phyloP scores from a whole-genome alignment of 768 basidiomycete genomes.

The Termitomyces eurrhizus region DNA sequence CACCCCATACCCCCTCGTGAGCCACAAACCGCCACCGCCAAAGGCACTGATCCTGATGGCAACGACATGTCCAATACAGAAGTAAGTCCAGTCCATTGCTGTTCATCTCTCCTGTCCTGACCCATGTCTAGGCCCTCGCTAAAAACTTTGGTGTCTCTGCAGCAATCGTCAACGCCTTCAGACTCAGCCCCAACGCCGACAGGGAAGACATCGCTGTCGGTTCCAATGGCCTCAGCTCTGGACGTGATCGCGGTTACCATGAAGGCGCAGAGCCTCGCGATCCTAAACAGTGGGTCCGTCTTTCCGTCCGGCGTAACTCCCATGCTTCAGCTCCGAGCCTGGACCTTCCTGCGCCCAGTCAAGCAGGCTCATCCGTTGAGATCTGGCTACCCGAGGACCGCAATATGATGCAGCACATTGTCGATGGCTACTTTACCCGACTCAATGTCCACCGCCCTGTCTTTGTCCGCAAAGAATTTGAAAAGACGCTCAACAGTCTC shows the following conservation, averaged over 20 bases:
- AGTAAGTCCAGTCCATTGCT: slow-evolving; percentile 23
- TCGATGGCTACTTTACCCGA: slow-evolving; percentile 69
- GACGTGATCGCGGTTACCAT: slow-evolving; percentile 56
- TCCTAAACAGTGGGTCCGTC: slow-evolving; percentile 53
- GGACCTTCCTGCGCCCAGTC: slow-evolving; percentile 27
- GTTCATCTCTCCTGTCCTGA: background rate
- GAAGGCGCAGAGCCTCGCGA: slow-evolving; percentile 59
- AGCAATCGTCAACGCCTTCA: slow-evolving; percentile 62
- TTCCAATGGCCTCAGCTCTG: slow-evolving; percentile 64
- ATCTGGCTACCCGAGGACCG: slow-evolving; percentile 80
- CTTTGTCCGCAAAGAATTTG: slow-evolving; percentile 65
- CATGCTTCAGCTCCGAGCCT: slow-evolving; percentile 29
- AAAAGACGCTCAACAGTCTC: slow-evolving; percentile 57
- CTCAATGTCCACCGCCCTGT: slow-evolving; percentile 82
- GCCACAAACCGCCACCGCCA: slow-evolving; percentile 37
- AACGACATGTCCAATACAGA: slow-evolving; percentile 76
- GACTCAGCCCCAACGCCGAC: slow-evolving; percentile 47
- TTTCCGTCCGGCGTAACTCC: slow-evolving; percentile 49
- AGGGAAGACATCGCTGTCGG: slow-evolving; percentile 78
- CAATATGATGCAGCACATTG: slow-evolving; percentile 54
- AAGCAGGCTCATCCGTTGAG: slow-evolving; percentile 34
- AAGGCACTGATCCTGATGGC: slow-evolving; percentile 75
- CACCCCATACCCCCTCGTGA: slow-evolving; percentile 21
- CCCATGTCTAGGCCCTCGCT: slow-evolving; percentile 49
- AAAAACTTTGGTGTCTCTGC: slow-evolving; percentile 77